Evolutionary conservation across 345 rosid genomes (phyloP).

Genomic region (Gossypium stocksii): DNA sequence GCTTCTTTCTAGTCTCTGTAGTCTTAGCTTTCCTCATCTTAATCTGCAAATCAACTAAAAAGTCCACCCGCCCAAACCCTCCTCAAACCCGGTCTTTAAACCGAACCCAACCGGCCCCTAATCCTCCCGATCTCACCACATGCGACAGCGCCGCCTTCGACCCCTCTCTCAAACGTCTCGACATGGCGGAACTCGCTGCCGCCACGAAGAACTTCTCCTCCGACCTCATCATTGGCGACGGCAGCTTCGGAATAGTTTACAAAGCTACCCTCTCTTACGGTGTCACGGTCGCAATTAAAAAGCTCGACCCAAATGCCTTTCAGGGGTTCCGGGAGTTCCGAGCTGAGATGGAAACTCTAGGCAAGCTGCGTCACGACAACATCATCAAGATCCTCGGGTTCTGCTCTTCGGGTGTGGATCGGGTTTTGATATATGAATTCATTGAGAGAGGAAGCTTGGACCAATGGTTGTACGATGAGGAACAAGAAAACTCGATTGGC

Average conservation of each 20-base stretch:
- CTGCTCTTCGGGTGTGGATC: conserved; percentile 58
- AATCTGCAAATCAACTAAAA: conserved; percentile 27
- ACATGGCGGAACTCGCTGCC: conserved; percentile 56
- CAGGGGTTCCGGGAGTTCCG: conserved; percentile 83
- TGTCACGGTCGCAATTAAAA: conserved; percentile 73
- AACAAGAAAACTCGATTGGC: neutral
- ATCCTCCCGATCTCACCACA: conserved; percentile 13
- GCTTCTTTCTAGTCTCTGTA: conserved; percentile 28
- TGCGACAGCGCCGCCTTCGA: conserved; percentile 57
- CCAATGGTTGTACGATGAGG: conserved; percentile 60
- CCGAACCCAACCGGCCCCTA: conserved; percentile 18
- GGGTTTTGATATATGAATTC: conserved; percentile 74
- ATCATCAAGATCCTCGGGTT: conserved; percentile 73
- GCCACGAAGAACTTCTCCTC: conserved; percentile 68
- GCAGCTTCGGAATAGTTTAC: conserved; percentile 83
- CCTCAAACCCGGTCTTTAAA: conserved; percentile 14
- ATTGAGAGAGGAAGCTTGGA: conserved; percentile 71
- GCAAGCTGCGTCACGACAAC: conserved; percentile 54
- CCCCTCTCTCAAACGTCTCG: conserved; percentile 43
- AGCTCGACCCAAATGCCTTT: conserved; percentile 69
- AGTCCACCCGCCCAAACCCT: neutral
- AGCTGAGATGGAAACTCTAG: conserved; percentile 84
- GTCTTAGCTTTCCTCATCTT: conserved; percentile 21
- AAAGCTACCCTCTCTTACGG: conserved; percentile 49
- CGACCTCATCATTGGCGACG: conserved; percentile 72